Evolutionary conservation across 2,329 filamentous ascomycete genomes (phyloP).

Genomic region (Pseudogymnoascus sp.): DNA sequence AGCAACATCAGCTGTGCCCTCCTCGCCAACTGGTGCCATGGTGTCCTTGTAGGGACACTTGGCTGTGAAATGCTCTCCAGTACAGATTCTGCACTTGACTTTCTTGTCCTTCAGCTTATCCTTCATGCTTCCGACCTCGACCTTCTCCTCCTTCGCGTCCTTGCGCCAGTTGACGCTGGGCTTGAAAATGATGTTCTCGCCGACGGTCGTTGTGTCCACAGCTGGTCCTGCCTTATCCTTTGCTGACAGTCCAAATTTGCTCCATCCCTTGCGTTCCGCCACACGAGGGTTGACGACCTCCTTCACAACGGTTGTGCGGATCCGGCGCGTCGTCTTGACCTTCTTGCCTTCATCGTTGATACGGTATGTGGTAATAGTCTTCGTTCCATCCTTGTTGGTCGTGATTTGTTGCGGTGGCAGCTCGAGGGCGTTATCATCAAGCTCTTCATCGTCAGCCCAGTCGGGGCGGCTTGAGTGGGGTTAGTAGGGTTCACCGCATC

Average conservation of each 20-base stretch:
- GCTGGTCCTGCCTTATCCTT: constrained; percentile 79
- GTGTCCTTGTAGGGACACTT: constrained; percentile 99
- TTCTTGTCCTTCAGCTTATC: constrained; percentile 95
- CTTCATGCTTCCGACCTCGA: constrained; percentile 69
- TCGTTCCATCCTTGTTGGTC: constrained; percentile 96
- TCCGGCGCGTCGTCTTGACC: constrained; percentile 93
- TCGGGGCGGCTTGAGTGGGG: constrained; percentile 41
- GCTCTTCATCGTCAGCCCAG: constrained; percentile 89
- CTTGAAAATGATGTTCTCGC: constrained; percentile 97
- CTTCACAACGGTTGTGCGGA: constrained; percentile 85
- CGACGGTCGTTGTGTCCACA: constrained; percentile 83
- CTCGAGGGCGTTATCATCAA: constrained; percentile 67
- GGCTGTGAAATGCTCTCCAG: constrained; percentile 97
- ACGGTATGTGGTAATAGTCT: constrained; percentile 85
- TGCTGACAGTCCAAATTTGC: constrained; percentile 86
- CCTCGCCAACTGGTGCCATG: constrained; percentile 79
- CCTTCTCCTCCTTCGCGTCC: constrained; percentile 74
- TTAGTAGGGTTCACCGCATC: constrained; percentile 18
- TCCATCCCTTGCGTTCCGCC: constrained; percentile 86
- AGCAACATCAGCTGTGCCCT: constrained; percentile 46
- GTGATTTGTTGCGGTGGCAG: constrained; percentile 85
- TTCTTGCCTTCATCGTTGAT: constrained; percentile 92
- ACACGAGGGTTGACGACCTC: constrained; percentile 95
- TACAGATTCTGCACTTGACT: constrained; percentile 99
- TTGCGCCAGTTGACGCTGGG: constrained; percentile 92